Evolutionary conservation across 805 yeast species (phyloP), one percentile per base, ranked within the genome.

Genomic region (Candida chilensis): DNA sequence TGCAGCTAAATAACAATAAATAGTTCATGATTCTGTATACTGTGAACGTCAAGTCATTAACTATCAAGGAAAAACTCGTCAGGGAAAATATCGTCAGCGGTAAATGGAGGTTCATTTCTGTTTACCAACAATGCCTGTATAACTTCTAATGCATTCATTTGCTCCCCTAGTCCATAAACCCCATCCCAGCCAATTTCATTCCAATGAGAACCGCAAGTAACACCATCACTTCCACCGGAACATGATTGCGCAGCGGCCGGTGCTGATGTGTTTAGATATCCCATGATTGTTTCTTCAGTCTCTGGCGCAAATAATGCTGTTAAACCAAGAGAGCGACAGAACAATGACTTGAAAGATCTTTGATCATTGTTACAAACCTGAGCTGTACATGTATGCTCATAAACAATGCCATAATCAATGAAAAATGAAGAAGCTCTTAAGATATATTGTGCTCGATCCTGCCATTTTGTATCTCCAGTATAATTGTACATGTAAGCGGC

Each of bases 301-400:
- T 51, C 50, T 3, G 85, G 80, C 8, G 70, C 73, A 34, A 80
- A 47, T 10, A 54, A 52, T 6, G 90, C 76, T 1, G 95, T 79
- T 32, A 73, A 56, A 2, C 87, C 92, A 48, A 88, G 52, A 50
- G 78, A 78, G 33, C 95, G 64, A 2, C 86, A 50, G 42, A 84
- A 68, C 42, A 78, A 82, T 1, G 95, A 95, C 60, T 83, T 85
- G 68, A 90, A 88, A 11, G 92, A 75, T 36, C 95, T 67, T 63
- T 88, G 95, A 62, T 88, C 96, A 32, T 74, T 78, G 54, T 84
- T 73, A 63, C 97, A 88, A 24, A 66, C 61, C 5, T 55, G 48
- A 12, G 65, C 62, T 61, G 84, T 92, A 54, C 96, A 88, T 1
- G 95, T 86, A 5, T 80, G 78, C 51, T 88, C 97, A 47, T 67